A percentile compares a stretch with the other conserved stretches of the same genome.
Conservation (phyloP, 2,329 filamentous ascomycete genomes). For the Beauveria caledonica region DNA sequence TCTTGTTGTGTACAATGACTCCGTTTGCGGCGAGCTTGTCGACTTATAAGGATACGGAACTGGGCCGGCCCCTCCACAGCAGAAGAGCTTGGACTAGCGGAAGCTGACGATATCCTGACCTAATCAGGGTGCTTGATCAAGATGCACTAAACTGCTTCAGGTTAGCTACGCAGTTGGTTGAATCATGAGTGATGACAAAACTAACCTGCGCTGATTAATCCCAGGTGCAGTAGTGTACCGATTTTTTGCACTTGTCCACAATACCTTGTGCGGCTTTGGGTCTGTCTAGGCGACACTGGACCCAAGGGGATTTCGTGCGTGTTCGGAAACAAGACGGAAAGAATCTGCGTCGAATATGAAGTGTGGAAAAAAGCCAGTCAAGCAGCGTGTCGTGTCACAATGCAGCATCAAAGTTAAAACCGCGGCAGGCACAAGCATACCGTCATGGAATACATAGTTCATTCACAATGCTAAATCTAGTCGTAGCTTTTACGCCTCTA, state of each 20-base stretch:
- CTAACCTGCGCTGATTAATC: too few relatives aligned
- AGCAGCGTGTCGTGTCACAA: neutral
- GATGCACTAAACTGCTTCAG: neutral
- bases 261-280: neutral
- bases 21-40: neutral
- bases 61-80: neutral
- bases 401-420: neutral
- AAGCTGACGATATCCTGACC: constrained; percentile 9
- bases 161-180: too few relatives aligned
- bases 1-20: neutral
- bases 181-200: too few relatives aligned
- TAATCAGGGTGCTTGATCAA: neutral
- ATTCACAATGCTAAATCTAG: neutral
- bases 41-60: neutral
- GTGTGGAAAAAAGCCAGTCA: constrained; percentile 12
- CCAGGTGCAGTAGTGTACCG: too few relatives aligned
- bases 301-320: neutral
- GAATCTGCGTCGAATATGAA: neutral
- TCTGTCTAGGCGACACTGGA: too few relatives aligned
- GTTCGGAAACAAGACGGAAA: neutral
- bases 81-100: neutral
- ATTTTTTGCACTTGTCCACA: neutral
- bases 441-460: neutral
- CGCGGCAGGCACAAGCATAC: neutral
- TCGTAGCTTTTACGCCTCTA: neutral